phyloP scores from a whole-genome alignment of 345 rosid species.

The Populus alba region DNA sequence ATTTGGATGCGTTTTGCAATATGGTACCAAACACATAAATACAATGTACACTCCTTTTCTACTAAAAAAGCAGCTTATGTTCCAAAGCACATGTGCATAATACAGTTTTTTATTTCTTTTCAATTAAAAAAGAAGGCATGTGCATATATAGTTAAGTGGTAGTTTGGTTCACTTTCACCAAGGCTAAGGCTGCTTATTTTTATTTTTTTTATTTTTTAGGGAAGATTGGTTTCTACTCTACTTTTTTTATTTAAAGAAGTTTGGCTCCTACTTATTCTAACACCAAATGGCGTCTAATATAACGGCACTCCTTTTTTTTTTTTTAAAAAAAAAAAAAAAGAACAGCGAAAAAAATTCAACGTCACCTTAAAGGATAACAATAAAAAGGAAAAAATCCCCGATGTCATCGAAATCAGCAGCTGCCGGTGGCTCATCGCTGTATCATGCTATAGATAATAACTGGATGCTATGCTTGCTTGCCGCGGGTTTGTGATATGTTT shows the following conservation, averaged over 20 bases:
- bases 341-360: neutral
- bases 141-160: neutral
- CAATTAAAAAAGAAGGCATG: too few relatives aligned
- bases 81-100: neutral
- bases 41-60: too few relatives aligned
- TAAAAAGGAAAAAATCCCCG: fast-evolving
- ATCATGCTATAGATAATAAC: neutral
- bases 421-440: neutral
- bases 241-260: neutral
- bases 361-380: neutral
- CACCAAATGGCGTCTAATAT: neutral
- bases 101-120: too few relatives aligned
- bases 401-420: neutral
- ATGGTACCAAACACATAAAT: too few relatives aligned
- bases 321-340: too few relatives aligned
- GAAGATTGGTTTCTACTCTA: neutral
- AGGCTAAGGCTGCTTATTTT: neutral
- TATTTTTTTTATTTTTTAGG: neutral
- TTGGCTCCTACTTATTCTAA: neutral
- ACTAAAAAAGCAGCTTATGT: neutral
- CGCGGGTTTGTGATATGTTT: too few relatives aligned
- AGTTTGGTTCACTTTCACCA: neutral
- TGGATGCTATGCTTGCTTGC: too few relatives aligned
- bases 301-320: too few relatives aligned
- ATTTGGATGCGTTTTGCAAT: too few relatives aligned